Conservation (phyloP, 2,329 filamentous ascomycete genomes). For the Daldinia sp. region DNA sequence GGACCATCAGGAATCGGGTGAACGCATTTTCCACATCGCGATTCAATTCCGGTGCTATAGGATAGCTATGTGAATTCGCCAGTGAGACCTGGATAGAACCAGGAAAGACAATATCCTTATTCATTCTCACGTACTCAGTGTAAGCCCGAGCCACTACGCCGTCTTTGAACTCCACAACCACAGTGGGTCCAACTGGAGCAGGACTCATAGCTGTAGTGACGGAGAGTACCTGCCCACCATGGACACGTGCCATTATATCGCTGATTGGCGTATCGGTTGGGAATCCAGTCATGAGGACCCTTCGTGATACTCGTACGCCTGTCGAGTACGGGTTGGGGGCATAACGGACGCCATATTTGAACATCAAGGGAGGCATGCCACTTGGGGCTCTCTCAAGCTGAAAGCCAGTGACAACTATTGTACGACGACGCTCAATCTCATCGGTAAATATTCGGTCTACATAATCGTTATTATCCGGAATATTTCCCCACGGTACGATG, state of each 20-base stretch:
- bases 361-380: background rate
- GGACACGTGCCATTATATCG: background rate
- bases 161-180: background rate
- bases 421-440: background rate
- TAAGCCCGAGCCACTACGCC: background rate
- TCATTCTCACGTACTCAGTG: background rate
- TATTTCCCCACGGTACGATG: too few relatives aligned
- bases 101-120: background rate
- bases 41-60: background rate
- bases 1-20: conserved; percentile 5
- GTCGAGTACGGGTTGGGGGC: background rate
- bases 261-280: background rate
- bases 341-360: background rate
- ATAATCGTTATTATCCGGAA: background rate
- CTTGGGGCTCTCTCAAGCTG: too few relatives aligned
- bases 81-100: background rate
- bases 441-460: background rate
- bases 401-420: background rate
- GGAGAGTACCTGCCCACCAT: background rate
- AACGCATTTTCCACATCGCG: conserved; percentile 5
- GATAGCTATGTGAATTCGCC: conserved; percentile 13
- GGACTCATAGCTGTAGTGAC: background rate
- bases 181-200: background rate
- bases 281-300: background rate
- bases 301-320: background rate